Base-by-base conservation (phyloP, 495 filamentous ascomycete species). In the Geoglossum glabrum region DNA sequence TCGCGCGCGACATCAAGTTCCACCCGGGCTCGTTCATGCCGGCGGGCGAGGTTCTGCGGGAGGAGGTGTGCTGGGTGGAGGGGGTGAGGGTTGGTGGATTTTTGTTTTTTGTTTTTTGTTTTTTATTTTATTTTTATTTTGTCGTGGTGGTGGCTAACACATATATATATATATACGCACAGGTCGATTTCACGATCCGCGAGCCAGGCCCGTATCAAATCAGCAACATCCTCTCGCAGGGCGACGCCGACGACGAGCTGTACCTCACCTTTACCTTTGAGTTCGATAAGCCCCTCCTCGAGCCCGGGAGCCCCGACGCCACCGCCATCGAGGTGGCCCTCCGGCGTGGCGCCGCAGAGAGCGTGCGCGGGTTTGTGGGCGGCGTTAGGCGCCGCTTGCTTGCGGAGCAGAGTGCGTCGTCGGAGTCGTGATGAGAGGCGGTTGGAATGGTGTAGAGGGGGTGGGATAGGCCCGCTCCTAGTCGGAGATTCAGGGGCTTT, bases 261-360 rank as follows among this genome's bases (percentile, higher is more conserved):
- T 69, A 70, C 27, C 68, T 80, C 68, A 80, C 77, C 3, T 80
- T 76, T 61, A 71, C 73, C 19, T 80, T 78, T 58, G 74, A 79
- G 56, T 76, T 64, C 13, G 66, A 76, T 54, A 67, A 69, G 0
- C 66, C 70, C 5, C 60, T 70, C 13, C 60, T 70, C 13, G 62
- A 45, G n/a, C 40, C 40, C 10, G 40, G 40, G 17, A 21, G 17
- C 17, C 6, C 4, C 5, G 40, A 66, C 13, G 54, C 62, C 50
- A 69, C 68, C 23, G 69, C 69, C 11, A 57, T 67, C 56, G 59
- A 62, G 54, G 63, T 63, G 2, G 26, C 40, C 67, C 57, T 31
- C 61, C 21, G 58, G 63, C 65, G 65, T 65, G 64, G 65, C 64
- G 61, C 63, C n/a, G 61, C 64, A 47, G 50, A 47, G 43, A 69